Conservation (phyloP, 768 basidiomycete genomes). For the Lactifluus echinatus region DNA sequence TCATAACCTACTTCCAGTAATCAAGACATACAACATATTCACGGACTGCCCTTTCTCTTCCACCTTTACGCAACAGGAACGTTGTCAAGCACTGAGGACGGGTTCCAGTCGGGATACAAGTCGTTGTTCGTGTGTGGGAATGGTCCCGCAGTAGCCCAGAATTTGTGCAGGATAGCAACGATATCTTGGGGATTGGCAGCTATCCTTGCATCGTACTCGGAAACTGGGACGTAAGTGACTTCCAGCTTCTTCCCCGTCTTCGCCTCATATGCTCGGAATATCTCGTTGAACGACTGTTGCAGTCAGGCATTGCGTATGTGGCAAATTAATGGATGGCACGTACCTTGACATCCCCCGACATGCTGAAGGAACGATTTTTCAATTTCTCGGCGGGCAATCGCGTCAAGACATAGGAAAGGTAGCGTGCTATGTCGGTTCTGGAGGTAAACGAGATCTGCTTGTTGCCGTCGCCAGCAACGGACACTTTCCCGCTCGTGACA, state of each 20-base stretch:
- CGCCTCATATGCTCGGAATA: conserved; percentile 17
- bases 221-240: conserved; percentile 13
- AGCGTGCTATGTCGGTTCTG: conserved; percentile 16
- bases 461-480: conserved; percentile 18
- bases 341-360: conserved; percentile 14
- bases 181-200: no score
- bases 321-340: background rate
- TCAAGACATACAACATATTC: background rate
- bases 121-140: conserved; percentile 12
- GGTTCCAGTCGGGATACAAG: conserved; percentile 17
- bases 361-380: conserved; percentile 4
- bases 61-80: background rate
- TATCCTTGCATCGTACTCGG: conserved; percentile 10
- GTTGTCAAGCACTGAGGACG: conserved; percentile 14
- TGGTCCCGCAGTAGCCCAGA: conserved; percentile 13
- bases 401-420: conserved; percentile 17
- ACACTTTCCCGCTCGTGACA: conserved; percentile 13
- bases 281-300: no score
- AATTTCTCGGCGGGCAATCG: conserved; percentile 12
- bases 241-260: conserved; percentile 20
- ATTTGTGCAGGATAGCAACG: background rate
- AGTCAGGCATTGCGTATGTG: background rate
- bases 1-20: background rate
- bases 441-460: no score
- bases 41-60: background rate